Base-by-base conservation (phyloP, 345 rosid genomes). In the Gossypium turneri region DNA sequence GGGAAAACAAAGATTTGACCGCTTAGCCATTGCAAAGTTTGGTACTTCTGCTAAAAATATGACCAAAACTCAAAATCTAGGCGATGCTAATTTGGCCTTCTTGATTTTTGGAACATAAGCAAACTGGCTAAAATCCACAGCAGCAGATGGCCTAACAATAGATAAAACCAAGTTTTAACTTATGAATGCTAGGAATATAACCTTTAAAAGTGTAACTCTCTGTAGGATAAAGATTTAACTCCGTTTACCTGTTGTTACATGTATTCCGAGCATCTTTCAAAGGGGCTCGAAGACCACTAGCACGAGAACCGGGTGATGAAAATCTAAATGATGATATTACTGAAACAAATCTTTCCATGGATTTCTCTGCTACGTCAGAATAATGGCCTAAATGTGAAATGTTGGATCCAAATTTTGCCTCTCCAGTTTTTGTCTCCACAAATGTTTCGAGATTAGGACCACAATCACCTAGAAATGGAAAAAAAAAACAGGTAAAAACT, bases 261-360 rank as follows among this genome's bases (percentile, higher is more conserved):
- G 83, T 80, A 73, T 84, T 91, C 67, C 62, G 81, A 73, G 92
- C 73, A 73, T 91, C 91, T 83, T 85, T 95, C 12, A 95, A 74
- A 76, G 97, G 99, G 44, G 97, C 91, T 52, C 93, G 94, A 12
- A 95, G 96, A 79, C 99, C 97, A 20, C 99, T 95, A 62, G 93
- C 99, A 72, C 93, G 94, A 75, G 97, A 89, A 76, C 97, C 97
- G 57, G 91, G 72, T 55, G 88, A 81, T 11, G 86, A 80, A 78
- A 71, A 89, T 70, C 83, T 81, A 74, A 88, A 91, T 27, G 96
- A 89, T 19, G 93, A 89, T 77, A 95, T 85, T 63, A 84, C 89
- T 0, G 94, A 88, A 63, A 90, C 96, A 67, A 90, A 89, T 44
- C 53, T 91, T 81, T 87, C 97, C 78, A 93, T 81, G 64, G 97